These are phyloP conservation scores for Venturiaceae sp. DNA, from an alignment of 2,329 filamentous ascomycete species.

Conservation along the genomic window DNA sequence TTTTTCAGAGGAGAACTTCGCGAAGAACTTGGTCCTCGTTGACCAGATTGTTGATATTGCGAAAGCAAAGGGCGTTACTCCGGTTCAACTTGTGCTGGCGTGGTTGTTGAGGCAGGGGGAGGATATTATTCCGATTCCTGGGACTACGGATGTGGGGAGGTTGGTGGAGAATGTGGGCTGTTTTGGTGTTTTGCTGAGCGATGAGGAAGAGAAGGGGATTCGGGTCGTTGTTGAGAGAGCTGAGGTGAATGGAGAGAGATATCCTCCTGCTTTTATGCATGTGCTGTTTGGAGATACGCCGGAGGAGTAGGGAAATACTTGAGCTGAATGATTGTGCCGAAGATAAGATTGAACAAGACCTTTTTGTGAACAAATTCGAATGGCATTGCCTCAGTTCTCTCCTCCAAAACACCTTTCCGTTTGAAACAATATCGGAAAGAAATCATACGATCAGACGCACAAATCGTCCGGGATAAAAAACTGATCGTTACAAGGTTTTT, in stretches of 20 bases:
- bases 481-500: too few species aligned
- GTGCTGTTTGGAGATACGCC: neutral
- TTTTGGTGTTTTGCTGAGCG: slow-evolving; percentile 1
- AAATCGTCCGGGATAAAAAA: too few species aligned
- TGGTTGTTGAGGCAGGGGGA: slow-evolving; percentile 53
- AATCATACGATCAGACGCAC: too few species aligned
- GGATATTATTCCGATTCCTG: slow-evolving; percentile 51
- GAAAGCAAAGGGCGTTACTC: slow-evolving; percentile 43
- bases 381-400: too few species aligned
- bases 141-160: slow-evolving; percentile 30
- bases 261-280: neutral
- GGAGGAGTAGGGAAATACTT: too few species aligned
- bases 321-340: too few species aligned
- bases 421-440: too few species aligned
- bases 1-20: slow-evolving; percentile 43
- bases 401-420: too few species aligned
- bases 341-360: too few species aligned
- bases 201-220: slow-evolving; percentile 5
- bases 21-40: slow-evolving; percentile 45
- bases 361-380: too few species aligned
- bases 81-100: slow-evolving; percentile 50
- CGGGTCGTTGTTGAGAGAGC: slow-evolving; percentile 3
- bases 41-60: slow-evolving; percentile 41
- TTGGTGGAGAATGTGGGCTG: slow-evolving; percentile 26
- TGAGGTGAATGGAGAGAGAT: slow-evolving; percentile 6